phyloP scores from a whole-genome alignment of 1,139 yeast species.

The Debaryomyces sp. region DNA sequence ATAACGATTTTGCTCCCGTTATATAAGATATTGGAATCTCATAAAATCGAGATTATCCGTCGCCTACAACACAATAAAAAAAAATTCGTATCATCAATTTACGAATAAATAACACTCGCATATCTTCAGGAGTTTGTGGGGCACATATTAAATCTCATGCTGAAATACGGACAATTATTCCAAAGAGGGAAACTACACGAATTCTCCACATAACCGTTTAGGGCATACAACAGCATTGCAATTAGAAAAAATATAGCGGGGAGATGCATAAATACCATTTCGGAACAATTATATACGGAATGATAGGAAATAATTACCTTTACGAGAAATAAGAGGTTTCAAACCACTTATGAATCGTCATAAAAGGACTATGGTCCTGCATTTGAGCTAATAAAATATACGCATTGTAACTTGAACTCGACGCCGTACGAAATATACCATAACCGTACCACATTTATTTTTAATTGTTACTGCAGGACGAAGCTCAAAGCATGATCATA shows the following conservation, averaged over 20 bases:
- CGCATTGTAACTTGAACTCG: no score
- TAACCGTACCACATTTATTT: no score
- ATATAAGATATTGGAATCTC: neutral
- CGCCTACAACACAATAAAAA: neutral
- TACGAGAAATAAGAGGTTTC: neutral
- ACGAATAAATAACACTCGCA: neutral
- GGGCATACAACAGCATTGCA: constrained; percentile 1
- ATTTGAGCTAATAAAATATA: no score
- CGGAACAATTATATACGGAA: neutral
- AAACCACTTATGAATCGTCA: neutral
- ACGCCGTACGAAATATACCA: no score
- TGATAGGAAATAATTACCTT: neutral
- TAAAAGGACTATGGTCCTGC: no score
- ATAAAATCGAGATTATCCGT: neutral
- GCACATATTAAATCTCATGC: neutral
- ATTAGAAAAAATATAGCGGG: neutral
- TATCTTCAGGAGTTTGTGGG: neutral
- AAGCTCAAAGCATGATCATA: no score
- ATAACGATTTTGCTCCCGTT: neutral
- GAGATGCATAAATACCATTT: neutral
- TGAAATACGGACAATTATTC: neutral
- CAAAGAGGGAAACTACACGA: neutral
- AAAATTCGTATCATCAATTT: constrained; percentile 1
- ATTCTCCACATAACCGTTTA: neutral
- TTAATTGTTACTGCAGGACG: no score